phyloP scores from a whole-genome alignment of 2,329 filamentous ascomycete species.

The Davidsoniella australis region DNA sequence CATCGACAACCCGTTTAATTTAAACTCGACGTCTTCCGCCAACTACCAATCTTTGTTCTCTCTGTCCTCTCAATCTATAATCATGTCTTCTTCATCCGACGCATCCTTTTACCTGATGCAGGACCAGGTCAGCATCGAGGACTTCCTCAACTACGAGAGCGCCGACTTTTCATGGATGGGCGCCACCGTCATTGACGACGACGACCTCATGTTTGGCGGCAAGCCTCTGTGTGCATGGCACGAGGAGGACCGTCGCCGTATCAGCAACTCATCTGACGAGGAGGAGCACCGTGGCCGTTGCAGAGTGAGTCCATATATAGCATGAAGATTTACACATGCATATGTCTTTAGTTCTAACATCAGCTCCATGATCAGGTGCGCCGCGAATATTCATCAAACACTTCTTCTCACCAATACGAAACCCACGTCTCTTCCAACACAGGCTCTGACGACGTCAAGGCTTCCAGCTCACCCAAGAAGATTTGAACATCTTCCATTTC shows the following conservation, averaged over 20 bases:
- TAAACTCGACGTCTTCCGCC: background rate
- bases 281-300: constrained; percentile 24
- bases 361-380: background rate
- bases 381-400: constrained; percentile 7
- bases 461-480: background rate
- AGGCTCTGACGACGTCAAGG: background rate
- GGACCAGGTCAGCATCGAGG: constrained; percentile 4
- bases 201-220: constrained; percentile 42
- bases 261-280: constrained; percentile 24
- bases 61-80: background rate
- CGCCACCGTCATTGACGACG: constrained; percentile 40
- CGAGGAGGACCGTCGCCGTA: constrained; percentile 35
- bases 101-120: background rate
- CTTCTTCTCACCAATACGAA: constrained; percentile 2
- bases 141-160: constrained; percentile 7
- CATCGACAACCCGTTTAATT: background rate
- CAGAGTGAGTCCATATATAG: constrained; percentile 18
- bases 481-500: background rate
- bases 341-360: background rate
- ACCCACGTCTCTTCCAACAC: background rate
- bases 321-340: background rate
- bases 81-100: constrained; percentile 7
- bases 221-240: constrained; percentile 43
- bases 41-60: background rate
- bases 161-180: constrained; percentile 24